Evolutionary conservation across 805 yeast genomes (phyloP), one percentile per base, ranked within the genome.

Genomic region (Metschnikowia corniflorae): DNA sequence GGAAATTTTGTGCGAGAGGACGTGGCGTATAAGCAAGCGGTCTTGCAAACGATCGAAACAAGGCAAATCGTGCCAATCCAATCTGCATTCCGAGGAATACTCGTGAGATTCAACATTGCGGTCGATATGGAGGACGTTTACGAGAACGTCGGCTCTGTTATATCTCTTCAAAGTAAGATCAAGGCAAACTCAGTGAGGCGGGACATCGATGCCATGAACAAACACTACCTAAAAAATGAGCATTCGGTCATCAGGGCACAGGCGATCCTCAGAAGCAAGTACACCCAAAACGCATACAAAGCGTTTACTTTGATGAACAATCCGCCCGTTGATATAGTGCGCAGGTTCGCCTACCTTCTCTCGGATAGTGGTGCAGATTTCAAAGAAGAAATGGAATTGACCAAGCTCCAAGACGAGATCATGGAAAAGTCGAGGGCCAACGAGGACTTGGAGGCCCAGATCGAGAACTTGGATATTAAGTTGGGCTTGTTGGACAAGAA

Each of bases 301-400:
- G 75, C 85, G 2, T 65, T 93, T 39, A 75, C 86, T 32, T 72
- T 75, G 7, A 78, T 75, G 57, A 74, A 72, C 25, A 81, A 84
- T 50, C 97, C 97, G 0, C 84, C 94, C 0, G 61, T 93, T 32
- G 63, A 80, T 21, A 84, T 86, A 0, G 80, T 93, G 16, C 75
- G 79, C 49, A 80, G 78, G 39, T 93, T 88, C 60, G 84, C 89
- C 3, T 76, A 78, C 47, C 60, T 93, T 27, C 61, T 93, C 29
- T 81, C 83, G 40, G 87, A 80, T 44, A 78, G 76, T 42, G 86
- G 82, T 35, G 67, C 71, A 10, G 95, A 86, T 51, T 80, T 80
- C 54, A 84, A 79, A 34, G 82, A 83, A 42, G 95, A 87, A 48
- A 68, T 82, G 43, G 75, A 72, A 37, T 61, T 88, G 27, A 85